Evolutionary conservation across 805 yeast species (phyloP), one percentile per base, ranked within the genome.

Genomic region (Yarrowia deformans): DNA sequence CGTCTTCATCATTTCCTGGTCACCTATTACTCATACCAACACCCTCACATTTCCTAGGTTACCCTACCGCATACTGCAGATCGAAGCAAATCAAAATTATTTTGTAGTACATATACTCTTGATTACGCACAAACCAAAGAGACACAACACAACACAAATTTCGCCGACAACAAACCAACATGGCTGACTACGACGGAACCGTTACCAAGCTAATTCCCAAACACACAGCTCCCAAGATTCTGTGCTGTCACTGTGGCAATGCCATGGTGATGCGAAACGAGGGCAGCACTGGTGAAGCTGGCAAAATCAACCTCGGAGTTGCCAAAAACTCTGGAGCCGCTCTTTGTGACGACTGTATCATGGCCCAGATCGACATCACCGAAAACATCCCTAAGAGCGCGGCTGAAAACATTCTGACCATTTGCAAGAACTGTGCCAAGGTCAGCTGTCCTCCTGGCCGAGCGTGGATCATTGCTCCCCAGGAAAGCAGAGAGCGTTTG

Each of bases 181-280:
- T 43, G 52, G 34, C 18, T 12, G 64, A 42, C 19, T 60, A 45
- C 66, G 66, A 60, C 32, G 66, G 66, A 48, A 68, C 68, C 10
- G 58, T 68, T 32, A 45, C 70, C 4, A 46, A 63, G 19, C 78
- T 78, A 70, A 74, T 72, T 23, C 81, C 81, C 16, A 73, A 72
- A 49, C 80, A 77, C 72, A 77, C 78, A 68, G 84, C 83, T 19
- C 96, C 97, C 29, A 90, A 97, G 5, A 95, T 93, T 72, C 84
- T 93, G 70, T 93, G 98, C 84, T 93, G 95, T 79, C 90, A 90
- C 87, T 93, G 98, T 88, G 98, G 98, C 81, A 91, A 90, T 69
- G 94, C 97, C 66, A 92, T 93, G 90, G 94, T 91, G 78, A 63
- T 63, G 68, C 18, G 68, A 48, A 48, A 37, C 23, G 56, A 46